Percentiles rank a stretch among this genome's conserved stretches.
Evolutionary conservation across 352 stramenopile species (phyloP).

Genomic region (Globisporangium nodosum): DNA sequence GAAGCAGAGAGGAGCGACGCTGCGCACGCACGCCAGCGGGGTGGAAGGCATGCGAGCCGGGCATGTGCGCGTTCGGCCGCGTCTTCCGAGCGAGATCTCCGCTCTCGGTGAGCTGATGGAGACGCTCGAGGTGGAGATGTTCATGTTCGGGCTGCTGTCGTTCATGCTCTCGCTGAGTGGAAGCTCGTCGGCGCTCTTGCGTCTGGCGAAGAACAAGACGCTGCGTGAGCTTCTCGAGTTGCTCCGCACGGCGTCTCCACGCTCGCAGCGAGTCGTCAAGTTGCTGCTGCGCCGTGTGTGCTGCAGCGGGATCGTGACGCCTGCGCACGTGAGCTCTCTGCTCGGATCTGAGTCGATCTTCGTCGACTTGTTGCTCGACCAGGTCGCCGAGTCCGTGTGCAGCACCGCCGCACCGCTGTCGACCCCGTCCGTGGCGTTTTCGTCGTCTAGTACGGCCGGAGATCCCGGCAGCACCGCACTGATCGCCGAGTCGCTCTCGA

Average conservation of each 20-base stretch:
- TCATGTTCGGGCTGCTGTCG: constrained; percentile 61
- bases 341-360: constrained; percentile 78
- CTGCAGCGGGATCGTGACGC: constrained; percentile 60
- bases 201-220: constrained; percentile 56
- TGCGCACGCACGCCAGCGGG: constrained; percentile 42
- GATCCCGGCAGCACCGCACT: constrained; percentile 15
- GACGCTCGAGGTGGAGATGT: constrained; percentile 71
- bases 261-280: constrained; percentile 80
- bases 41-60: constrained; percentile 13
- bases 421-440: constrained; percentile 38
- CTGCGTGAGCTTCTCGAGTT: constrained; percentile 76
- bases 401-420: constrained; percentile 64
- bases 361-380: constrained; percentile 79
- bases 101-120: constrained; percentile 46
- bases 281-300: constrained; percentile 69
- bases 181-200: constrained; percentile 44
- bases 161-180: constrained; percentile 82
- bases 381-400: constrained; percentile 83
- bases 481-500: constrained; percentile 73
- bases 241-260: constrained; percentile 65
- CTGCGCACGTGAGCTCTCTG: constrained; percentile 56
- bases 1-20: constrained; percentile 32
- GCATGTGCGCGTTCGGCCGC: background rate
- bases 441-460: constrained; percentile 19
- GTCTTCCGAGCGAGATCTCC: constrained; percentile 25